Evolutionary conservation across 257 asterid genomes (phyloP).

Genomic region (Plantago major): DNA sequence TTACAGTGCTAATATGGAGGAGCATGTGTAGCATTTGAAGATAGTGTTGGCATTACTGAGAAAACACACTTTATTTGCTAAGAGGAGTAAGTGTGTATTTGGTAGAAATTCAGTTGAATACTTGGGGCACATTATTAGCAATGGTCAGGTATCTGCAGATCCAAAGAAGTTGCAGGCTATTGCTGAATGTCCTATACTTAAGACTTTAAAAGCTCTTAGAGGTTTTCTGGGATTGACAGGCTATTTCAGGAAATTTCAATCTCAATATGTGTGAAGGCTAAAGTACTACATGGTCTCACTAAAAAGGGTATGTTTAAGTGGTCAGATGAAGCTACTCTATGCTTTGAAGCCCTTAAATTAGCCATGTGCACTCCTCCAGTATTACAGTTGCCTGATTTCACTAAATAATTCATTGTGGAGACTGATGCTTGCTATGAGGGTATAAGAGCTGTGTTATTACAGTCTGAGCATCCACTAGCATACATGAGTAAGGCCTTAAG

Average conservation of each 20-base stretch:
- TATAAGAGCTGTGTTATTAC: too few relatives aligned
- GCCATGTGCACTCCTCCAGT: too few relatives aligned
- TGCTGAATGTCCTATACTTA: slow-evolving; percentile 1
- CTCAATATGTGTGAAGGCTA: too few relatives aligned
- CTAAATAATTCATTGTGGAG: too few relatives aligned
- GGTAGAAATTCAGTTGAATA: not conserved
- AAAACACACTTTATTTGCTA: not conserved
- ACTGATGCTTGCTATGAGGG: too few relatives aligned
- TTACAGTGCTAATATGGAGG: not conserved
- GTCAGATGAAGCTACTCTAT: too few relatives aligned
- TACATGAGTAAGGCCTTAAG: too few relatives aligned
- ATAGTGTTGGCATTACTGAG: not conserved
- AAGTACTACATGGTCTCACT: too few relatives aligned
- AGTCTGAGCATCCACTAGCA: too few relatives aligned
- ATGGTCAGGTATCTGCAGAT: not conserved
- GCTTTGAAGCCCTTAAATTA: too few relatives aligned
- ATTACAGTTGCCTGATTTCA: too few relatives aligned
- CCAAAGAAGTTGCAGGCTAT: not conserved
- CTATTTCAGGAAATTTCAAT: not conserved
- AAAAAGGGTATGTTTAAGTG: too few relatives aligned
- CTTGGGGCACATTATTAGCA: slow-evolving; percentile 4
- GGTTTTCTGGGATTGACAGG: not conserved
- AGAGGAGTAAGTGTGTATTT: not conserved
- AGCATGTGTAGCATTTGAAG: not conserved
- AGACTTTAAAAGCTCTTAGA: not conserved